A percentile compares a stretch with the other conserved stretches of the same genome.
These are phyloP conservation scores for Diaporthe vaccinii DNA, from an alignment of 2,329 filamentous ascomycete genomes.

Conservation along the genomic window DNA sequence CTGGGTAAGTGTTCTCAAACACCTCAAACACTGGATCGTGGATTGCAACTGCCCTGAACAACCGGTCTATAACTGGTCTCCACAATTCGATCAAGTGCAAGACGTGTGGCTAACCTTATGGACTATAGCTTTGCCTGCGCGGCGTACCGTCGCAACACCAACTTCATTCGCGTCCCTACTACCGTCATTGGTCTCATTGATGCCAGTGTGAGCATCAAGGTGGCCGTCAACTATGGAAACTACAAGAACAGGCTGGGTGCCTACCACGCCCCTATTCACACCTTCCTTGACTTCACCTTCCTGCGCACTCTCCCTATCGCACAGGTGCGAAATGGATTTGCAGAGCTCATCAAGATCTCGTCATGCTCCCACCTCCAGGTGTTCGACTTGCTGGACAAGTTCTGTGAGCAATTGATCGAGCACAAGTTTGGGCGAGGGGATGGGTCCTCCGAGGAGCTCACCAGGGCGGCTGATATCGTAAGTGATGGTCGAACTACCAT, in stretches of 20 bases:
- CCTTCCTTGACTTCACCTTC: conserved; percentile 81
- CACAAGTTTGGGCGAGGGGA: conserved; percentile 75
- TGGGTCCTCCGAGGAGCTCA: conserved; percentile 67
- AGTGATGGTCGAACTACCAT: neutral
- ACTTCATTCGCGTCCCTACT: conserved; percentile 80
- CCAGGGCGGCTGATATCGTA: conserved; percentile 68
- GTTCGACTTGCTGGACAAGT: conserved; percentile 76
- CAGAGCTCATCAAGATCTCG: conserved; percentile 82
- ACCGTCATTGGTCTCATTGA: conserved; percentile 83
- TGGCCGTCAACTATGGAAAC: conserved; percentile 82
- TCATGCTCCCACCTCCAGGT: conserved; percentile 76
- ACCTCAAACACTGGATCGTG: conserved; percentile 28
- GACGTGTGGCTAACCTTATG: conserved; percentile 42
- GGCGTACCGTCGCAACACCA: conserved; percentile 78
- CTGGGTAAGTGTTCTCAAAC: conserved; percentile 67
- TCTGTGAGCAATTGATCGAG: conserved; percentile 76
- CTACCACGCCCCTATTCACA: conserved; percentile 79
- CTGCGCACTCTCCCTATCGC: conserved; percentile 75
- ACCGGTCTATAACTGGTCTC: neutral
- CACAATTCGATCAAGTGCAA: neutral
- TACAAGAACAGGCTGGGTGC: conserved; percentile 82
- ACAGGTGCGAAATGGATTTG: conserved; percentile 81
- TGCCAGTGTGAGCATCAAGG: conserved; percentile 81
- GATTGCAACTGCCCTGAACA: neutral
- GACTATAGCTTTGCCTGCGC: conserved; percentile 74